Conservation (phyloP, 345 rosid genomes). For the Ailanthus altissimus region DNA sequence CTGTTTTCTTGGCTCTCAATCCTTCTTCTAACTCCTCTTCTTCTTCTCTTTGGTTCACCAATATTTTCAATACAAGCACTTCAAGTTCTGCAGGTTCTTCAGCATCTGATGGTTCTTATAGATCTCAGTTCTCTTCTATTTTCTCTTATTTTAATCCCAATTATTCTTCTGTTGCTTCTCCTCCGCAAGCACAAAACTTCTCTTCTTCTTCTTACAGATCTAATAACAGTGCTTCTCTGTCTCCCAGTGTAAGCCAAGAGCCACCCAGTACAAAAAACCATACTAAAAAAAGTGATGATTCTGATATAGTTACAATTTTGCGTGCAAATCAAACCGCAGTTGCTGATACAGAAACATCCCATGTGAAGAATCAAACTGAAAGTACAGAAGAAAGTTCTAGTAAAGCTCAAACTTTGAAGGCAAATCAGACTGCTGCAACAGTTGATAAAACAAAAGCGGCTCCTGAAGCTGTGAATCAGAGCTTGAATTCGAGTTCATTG, state of each 20-base stretch:
- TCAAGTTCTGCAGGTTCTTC: conserved; percentile 22
- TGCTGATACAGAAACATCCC: conserved; percentile 9
- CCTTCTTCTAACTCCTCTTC: conserved; percentile 62
- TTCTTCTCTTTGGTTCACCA: conserved; percentile 54
- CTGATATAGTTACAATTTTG: conserved; percentile 19
- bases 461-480: conserved; percentile 23
- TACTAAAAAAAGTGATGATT: conserved; percentile 17
- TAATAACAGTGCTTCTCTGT: conserved; percentile 20
- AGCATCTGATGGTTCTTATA: conserved; percentile 28
- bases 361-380: conserved; percentile 21
- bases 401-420: conserved; percentile 30
- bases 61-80: conserved; percentile 36
- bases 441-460: conserved; percentile 11
- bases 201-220: conserved; percentile 33
- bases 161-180: conserved; percentile 25
- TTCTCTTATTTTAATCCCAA: conserved; percentile 50
- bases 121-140: conserved; percentile 62
- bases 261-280: conserved; percentile 20
- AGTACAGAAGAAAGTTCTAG: conserved; percentile 10
- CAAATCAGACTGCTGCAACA: conserved; percentile 29
- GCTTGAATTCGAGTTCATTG: conserved; percentile 17
- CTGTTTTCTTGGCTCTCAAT: conserved; percentile 63
- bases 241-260: conserved; percentile 19
- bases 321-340: conserved; percentile 19
- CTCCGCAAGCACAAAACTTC: conserved; percentile 14